Evolutionary conservation across 2,329 filamentous ascomycete species (phyloP).

Genomic region (Fusarium fujikuroi): DNA sequence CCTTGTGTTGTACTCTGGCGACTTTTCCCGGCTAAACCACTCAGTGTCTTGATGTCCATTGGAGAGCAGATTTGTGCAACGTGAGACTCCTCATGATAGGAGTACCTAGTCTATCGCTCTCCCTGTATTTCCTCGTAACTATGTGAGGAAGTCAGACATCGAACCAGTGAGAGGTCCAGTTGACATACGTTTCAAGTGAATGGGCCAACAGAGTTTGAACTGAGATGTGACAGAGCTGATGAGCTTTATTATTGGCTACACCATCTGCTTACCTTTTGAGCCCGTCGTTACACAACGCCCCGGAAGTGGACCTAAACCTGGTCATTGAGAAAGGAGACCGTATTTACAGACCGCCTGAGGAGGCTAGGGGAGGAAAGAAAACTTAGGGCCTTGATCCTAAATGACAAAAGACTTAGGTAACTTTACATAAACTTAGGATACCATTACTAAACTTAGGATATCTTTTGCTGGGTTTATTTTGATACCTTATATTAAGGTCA

Average conservation of each 20-base stretch:
- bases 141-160: not conserved
- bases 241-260: not conserved
- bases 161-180: not conserved
- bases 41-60: not conserved
- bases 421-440: too few relatives aligned
- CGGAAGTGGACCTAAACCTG: not conserved
- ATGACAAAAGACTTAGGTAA: too few relatives aligned
- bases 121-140: not conserved
- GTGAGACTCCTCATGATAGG: not conserved
- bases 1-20: not conserved
- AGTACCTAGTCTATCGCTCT: not conserved
- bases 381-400: too few relatives aligned
- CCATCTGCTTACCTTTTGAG: not conserved
- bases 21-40: not conserved
- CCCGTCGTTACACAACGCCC: not conserved
- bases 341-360: not conserved
- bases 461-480: too few relatives aligned
- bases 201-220: not conserved
- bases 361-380: too few relatives aligned
- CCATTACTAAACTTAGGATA: too few relatives aligned
- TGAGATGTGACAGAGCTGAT: not conserved
- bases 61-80: too few relatives aligned
- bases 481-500: too few relatives aligned
- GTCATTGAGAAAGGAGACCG: not conserved
- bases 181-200: not conserved